phyloP scores from a whole-genome alignment of 768 basidiomycete genomes.

The Cantharellus cinnabarinus region DNA sequence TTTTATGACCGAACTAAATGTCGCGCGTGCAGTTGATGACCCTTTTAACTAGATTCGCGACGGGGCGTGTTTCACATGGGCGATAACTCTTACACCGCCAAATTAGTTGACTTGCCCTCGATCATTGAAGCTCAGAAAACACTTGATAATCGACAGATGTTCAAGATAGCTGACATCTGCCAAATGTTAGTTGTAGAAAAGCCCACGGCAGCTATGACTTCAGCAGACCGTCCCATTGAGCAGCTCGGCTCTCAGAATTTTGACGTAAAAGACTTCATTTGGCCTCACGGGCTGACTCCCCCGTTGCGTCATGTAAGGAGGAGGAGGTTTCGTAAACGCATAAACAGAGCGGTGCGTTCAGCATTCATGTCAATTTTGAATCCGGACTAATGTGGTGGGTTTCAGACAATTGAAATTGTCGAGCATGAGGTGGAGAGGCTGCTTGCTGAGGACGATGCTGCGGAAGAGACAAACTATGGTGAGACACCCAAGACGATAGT shows the following conservation, averaged over 20 bases:
- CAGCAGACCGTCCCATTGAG: slow-evolving; percentile 81
- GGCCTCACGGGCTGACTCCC: slow-evolving; percentile 90
- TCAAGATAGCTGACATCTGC: slow-evolving; percentile 97
- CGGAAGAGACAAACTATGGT: slow-evolving; percentile 64
- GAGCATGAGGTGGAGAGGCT: slow-evolving; percentile 84
- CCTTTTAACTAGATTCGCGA: slow-evolving; percentile 46
- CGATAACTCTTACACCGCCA: slow-evolving; percentile 61
- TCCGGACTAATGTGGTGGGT: not conserved
- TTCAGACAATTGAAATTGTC: slow-evolving; percentile 79
- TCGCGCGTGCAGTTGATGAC: not conserved
- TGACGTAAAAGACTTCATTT: slow-evolving; percentile 89
- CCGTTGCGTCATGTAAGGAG: slow-evolving; percentile 81
- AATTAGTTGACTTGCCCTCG: slow-evolving; percentile 89
- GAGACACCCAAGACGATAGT: not conserved
- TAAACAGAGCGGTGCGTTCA: slow-evolving; percentile 49
- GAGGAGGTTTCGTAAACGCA: slow-evolving; percentile 76
- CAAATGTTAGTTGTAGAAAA: slow-evolving; percentile 34
- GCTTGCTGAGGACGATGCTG: slow-evolving; percentile 57
- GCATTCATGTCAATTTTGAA: not conserved
- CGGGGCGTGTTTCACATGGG: slow-evolving; percentile 78
- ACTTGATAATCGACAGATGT: slow-evolving; percentile 87
- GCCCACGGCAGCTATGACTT: not conserved
- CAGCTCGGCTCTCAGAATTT: slow-evolving; percentile 51
- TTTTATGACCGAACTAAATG: not conserved
- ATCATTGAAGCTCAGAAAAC: slow-evolving; percentile 92